Base-by-base conservation (phyloP, 257 asterid genomes). In the Gentiana straminea region DNA sequence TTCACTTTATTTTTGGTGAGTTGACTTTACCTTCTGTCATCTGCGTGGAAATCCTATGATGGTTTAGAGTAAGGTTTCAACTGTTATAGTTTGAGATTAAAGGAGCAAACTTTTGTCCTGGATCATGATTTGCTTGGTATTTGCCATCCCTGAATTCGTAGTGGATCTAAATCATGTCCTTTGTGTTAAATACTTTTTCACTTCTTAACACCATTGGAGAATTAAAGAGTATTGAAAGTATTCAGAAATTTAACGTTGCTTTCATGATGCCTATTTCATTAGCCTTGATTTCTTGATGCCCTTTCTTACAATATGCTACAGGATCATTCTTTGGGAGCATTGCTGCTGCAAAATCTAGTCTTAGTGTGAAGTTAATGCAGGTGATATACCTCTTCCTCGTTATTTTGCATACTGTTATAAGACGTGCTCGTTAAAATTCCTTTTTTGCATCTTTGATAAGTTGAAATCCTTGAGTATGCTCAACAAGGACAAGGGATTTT, bases 341-440 rank as follows among this genome's bases (percentile, higher is more conserved):
- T 49, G 94, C 83, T 66, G 80, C 70, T 50, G 80, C 93, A 60
- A 87, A 77, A 76, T 79, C 93, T 68, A 81, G 67, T 77, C 83
- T 91, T 49, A 73, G 57, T 68, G 81, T 91, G 67, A 91, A 87
- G 77, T 69, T 91, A 61, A 87, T 91, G 97, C 95, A 87, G 98
- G 98, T 87, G 76, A 68, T 73, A 67, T 73, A 66, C 70, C 12
- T 69, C 57, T 59, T 49, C 13, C 63, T 61, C 49, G 33, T 32
- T 35, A 50, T 41, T 41, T 45, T 12, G 45, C 48, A 51, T 34
- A 48, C 10, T 5, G 10, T n/a, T 55, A 35, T 33, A 57, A 47
- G 33, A 44, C n/a, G 24, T 35, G 15, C 34, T 53, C 7, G 24
- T 24, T 24, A 13, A 50, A 13, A 32, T 37, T 33, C 9, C 11